Conservation (phyloP, 2,329 filamentous ascomycete species). For the Arthrobotrys megalospora region DNA sequence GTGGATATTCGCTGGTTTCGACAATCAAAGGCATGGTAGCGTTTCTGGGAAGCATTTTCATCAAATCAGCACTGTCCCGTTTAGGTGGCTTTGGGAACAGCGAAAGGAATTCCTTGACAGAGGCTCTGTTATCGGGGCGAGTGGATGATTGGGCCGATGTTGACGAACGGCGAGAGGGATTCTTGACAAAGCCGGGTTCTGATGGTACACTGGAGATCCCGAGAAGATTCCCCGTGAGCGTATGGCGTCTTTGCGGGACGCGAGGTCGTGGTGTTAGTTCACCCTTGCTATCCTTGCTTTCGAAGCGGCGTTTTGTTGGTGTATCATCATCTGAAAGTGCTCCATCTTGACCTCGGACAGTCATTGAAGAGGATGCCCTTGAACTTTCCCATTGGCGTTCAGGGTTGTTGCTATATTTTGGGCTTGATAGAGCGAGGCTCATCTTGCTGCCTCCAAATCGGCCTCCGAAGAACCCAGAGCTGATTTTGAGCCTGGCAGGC, state of each 20-base stretch:
- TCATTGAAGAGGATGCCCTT: slow-evolving; percentile 50
- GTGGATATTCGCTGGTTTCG: slow-evolving; percentile 24
- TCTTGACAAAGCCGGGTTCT: neutral
- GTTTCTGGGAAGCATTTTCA: slow-evolving; percentile 22
- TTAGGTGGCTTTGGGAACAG: slow-evolving; percentile 36
- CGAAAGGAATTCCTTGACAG: slow-evolving; percentile 27
- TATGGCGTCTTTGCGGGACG: slow-evolving; percentile 43
- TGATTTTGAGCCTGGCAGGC: slow-evolving; percentile 23
- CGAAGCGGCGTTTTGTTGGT: slow-evolving; percentile 1
- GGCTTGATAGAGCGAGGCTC: slow-evolving; percentile 21
- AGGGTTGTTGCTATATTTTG: neutral
- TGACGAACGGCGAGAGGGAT: slow-evolving; percentile 21
- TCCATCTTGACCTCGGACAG: slow-evolving; percentile 20
- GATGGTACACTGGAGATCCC: neutral
- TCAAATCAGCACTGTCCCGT: slow-evolving; percentile 26
- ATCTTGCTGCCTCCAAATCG: slow-evolving; percentile 34
- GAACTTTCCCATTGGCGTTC: slow-evolving; percentile 46
- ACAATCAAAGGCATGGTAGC: slow-evolving; percentile 27
- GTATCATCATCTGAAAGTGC: slow-evolving; percentile 39
- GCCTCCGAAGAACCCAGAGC: slow-evolving; percentile 52
- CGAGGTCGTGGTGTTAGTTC: neutral
- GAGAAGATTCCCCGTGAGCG: slow-evolving; percentile 39
- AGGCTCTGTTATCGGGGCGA: slow-evolving; percentile 2
- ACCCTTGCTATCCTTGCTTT: neutral
- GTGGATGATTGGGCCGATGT: slow-evolving; percentile 1